Base-by-base conservation (phyloP, 2,329 filamentous ascomycete species). In the Juglanconis sp. region DNA sequence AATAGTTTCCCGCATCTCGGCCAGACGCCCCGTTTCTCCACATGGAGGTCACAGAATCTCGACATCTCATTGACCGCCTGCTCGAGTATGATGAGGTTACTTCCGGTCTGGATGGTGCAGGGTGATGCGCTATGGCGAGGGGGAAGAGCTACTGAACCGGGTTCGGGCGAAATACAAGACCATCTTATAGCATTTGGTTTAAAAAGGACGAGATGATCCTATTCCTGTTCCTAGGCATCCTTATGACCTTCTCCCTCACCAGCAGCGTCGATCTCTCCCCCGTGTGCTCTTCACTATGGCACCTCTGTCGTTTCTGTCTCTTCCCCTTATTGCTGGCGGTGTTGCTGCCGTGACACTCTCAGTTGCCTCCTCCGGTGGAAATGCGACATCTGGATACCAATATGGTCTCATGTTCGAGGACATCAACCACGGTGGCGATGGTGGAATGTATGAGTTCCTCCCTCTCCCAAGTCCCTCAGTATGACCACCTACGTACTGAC, bases 351-450 rank as follows among this genome's bases (percentile, higher is more conserved):
- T 66, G n/a, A 64, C 59, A 31, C 57, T 67, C 32, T 54, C 59
- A 5, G 65, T 67, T 24, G 56, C 60, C 30, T 57, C 64, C 4
- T 60, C 56, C 47, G 70, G 72, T 7, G 74, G 76, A 24, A 79
- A 78, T 66, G 67, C 71, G 5, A 70, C 76, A 3, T 74, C 69
- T 31, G 68, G 74, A 8, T 65, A 73, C 10, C 69, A 74, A 57
- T 78, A 77, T 68, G 76, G 76, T 1, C 66, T 78, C n/a, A 76
- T 78, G 70, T 73, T 73, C 56, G 76, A 77, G 67, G 83, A 86
- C 57, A 87, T 87, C 70, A 86, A 86, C 71, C 84, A 89, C 70
- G 87, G 84, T 2, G 87, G 88, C 2, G 88, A 91, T 68, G 88
- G 88, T 30, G 88, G 88, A 5, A 83, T 91, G 52, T 62, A 48